phyloP scores from a whole-genome alignment of 2,329 filamentous ascomycete genomes.

The Aspergillus persii region DNA sequence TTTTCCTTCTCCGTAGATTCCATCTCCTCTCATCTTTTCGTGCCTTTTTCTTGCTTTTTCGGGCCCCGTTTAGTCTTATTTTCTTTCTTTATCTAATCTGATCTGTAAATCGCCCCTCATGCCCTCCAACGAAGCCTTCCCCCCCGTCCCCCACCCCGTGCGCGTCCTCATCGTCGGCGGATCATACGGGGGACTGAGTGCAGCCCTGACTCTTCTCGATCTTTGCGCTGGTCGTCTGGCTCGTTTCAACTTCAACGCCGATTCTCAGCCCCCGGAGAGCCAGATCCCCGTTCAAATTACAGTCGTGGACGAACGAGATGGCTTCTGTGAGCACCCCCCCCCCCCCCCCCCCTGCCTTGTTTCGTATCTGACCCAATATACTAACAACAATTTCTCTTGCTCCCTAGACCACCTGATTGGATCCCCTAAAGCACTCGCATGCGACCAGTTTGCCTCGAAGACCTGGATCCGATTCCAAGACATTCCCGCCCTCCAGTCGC shows the following conservation, averaged over 20 bases:
- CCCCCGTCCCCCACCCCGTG: constrained; percentile 29
- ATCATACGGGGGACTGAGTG: constrained; percentile 69
- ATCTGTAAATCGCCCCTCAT: constrained; percentile 12
- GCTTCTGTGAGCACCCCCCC: constrained; percentile 60
- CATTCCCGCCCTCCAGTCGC: constrained; percentile 63
- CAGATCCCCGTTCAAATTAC: constrained; percentile 65
- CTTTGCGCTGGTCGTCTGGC: constrained; percentile 56
- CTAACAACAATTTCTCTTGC: background rate
- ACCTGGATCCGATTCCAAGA: constrained; percentile 70
- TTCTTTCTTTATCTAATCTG: background rate
- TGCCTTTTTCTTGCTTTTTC: background rate
- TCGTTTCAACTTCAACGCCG: constrained; percentile 40
- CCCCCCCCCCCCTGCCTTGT: background rate
- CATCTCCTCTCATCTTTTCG: background rate
- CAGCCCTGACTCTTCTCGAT: constrained; percentile 66
- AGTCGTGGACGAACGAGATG: constrained; percentile 75
- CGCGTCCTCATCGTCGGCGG: constrained; percentile 67
- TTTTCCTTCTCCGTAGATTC: background rate
- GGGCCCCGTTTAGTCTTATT: background rate
- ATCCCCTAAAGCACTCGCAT: constrained; percentile 68
- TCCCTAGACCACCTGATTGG: constrained; percentile 69
- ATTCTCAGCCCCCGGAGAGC: constrained; percentile 27
- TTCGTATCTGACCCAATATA: background rate
- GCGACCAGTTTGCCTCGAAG: constrained; percentile 61
- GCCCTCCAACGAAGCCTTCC: constrained; percentile 27